Percentiles rank a stretch among this genome's conserved stretches.
These are phyloP conservation scores for Peniophora sp. DNA, from an alignment of 1,284 basidiomycete species.

Conservation along the genomic window DNA sequence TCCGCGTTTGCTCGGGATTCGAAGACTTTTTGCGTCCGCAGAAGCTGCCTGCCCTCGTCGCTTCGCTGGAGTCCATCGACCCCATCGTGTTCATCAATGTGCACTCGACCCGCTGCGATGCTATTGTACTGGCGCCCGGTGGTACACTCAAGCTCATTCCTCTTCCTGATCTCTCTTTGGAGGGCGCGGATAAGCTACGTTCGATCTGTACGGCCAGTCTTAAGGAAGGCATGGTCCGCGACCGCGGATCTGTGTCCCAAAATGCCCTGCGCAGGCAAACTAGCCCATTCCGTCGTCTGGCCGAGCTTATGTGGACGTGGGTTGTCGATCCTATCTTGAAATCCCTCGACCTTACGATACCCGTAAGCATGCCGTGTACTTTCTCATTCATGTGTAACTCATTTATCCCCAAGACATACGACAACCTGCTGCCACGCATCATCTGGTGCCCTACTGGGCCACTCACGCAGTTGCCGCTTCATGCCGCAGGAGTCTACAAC, in stretches of 20 bases:
- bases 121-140: not conserved
- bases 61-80: not conserved
- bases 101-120: not conserved
- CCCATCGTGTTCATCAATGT: slow-evolving; percentile 3
- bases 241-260: not conserved
- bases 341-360: not conserved
- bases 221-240: not conserved
- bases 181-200: not conserved
- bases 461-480: not conserved
- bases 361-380: not conserved
- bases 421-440: not conserved
- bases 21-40: slow-evolving; percentile 1
- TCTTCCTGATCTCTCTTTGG: not conserved
- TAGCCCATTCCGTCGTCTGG: not conserved
- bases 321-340: not conserved
- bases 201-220: not conserved
- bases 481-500: slow-evolving; percentile 1
- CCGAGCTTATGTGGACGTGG: not conserved
- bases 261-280: not conserved
- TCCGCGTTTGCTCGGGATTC: slow-evolving; percentile 3
- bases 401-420: too few species aligned
- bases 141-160: not conserved
- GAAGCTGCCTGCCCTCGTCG: not conserved
- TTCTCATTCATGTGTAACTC: too few species aligned
- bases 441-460: not conserved